Base-by-base conservation (phyloP, 2,329 filamentous ascomycete genomes). In the Colletotrichum phormii region DNA sequence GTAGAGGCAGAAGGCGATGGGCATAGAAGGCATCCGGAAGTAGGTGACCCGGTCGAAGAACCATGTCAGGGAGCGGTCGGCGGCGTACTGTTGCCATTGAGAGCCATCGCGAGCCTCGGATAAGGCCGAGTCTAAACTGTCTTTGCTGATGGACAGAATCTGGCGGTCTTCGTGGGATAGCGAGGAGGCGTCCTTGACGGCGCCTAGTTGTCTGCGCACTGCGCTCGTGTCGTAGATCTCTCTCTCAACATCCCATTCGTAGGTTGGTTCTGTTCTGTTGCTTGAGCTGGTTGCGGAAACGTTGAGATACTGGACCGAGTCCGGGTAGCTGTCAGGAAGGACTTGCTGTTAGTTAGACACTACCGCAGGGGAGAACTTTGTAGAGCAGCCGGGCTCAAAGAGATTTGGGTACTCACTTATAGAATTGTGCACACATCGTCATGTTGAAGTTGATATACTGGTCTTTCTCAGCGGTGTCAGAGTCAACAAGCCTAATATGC, bases 221-320 rank as follows among this genome's bases (percentile, higher is more conserved):
- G 35, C 29, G 11, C 26, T 33, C 18, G 55, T 60, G 4, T 60
- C n/a, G 18, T 51, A 53, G 22, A 22, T 22, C 29, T 60, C 54
- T 5, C n/a, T 15, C 8, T 46, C 54, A 24, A 18, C 9, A 33
- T 49, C 15, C 15, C 29, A 55, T 1, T 29, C 13, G 33, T 63
- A 68, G 9, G 5, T 53, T 15, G 57, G 57, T 7, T 68, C 65
- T 12, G 64, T 68, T 13, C 58, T 57, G 29, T 63, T 68, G 22
- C 65, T 42, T 29, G 18, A 12, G 31, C 31, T 37, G 15, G 51
- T 54, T 12, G 33, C 49, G 13, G 49, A 64, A 5, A 55, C 13
- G 22, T 55, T 64, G 33, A 64, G 46, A 53, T 31, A 37, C 24
- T 37, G 49, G 2, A 64, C 54, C 7, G 61, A 54, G 29, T 13